These are phyloP conservation scores for Podospora tetraspora DNA, from an alignment of 495 filamentous ascomycete species.

Conservation along the genomic window DNA sequence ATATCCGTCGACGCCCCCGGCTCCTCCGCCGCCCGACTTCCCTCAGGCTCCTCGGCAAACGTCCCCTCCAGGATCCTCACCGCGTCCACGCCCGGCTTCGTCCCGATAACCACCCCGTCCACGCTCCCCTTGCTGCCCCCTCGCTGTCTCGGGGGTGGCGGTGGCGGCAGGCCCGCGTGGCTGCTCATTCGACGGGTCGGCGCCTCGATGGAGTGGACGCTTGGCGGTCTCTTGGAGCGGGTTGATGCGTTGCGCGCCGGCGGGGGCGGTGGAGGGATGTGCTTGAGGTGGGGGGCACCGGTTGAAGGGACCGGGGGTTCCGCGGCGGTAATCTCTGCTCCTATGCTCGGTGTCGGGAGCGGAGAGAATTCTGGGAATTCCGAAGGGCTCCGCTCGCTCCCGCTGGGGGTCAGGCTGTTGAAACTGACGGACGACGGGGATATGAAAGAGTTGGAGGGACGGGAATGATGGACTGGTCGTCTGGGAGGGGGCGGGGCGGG, in stretches of 20 bases:
- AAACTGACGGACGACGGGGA: constrained; percentile 16
- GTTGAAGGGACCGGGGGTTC: not conserved
- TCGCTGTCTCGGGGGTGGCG: constrained; percentile 55
- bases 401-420: constrained; percentile 5
- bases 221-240: constrained; percentile 35
- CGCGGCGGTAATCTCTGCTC: not conserved
- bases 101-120: constrained; percentile 17
- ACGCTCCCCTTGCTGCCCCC: constrained; percentile 50
- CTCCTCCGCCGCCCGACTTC: constrained; percentile 5
- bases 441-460: constrained; percentile 21
- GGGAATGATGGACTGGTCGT: constrained; percentile 30
- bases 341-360: not conserved
- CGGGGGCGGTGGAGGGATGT: constrained; percentile 41
- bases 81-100: constrained; percentile 18
- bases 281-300: constrained; percentile 19
- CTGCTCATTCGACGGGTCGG: constrained; percentile 22
- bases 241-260: constrained; percentile 38
- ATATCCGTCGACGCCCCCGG: constrained; percentile 45
- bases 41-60: constrained; percentile 18
- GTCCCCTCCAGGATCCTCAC: constrained; percentile 12
- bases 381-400: constrained; percentile 13
- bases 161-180: constrained; percentile 48
- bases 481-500: constrained; percentile 44
- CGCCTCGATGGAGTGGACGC: constrained; percentile 28
- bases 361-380: constrained; percentile 8